phyloP scores from a whole-genome alignment of 1,139 yeast species.

The Kodamaea derodonti region DNA sequence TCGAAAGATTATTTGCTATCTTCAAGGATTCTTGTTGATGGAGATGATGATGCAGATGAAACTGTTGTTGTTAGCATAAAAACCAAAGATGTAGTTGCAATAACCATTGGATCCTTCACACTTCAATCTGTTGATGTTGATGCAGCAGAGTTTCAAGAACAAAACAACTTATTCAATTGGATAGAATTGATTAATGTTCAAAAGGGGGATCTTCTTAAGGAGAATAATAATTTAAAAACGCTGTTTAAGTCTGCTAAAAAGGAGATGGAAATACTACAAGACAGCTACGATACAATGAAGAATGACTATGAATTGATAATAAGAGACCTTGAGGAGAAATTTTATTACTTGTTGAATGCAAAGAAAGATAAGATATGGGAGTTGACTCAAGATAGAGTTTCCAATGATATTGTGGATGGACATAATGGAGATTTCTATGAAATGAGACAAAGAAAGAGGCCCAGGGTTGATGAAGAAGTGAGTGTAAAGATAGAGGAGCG shows the following conservation, averaged over 20 bases:
- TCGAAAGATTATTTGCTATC: neutral
- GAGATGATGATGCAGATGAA: constrained; percentile 9
- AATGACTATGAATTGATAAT: constrained; percentile 25
- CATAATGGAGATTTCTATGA: constrained; percentile 22
- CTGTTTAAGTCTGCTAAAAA: constrained; percentile 2
- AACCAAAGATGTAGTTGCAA: constrained; percentile 20
- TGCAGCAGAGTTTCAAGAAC: constrained; percentile 9
- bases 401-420: constrained; percentile 8
- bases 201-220: constrained; percentile 11
- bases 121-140: constrained; percentile 16
- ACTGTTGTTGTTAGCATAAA: constrained; percentile 16
- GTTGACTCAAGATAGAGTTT: constrained; percentile 16
- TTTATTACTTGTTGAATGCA: constrained; percentile 31
- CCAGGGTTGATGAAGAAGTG: neutral
- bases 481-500: neutral
- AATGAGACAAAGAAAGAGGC: constrained; percentile 10
- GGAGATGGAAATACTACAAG: constrained; percentile 13
- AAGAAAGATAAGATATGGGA: constrained; percentile 38
- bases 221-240: constrained; percentile 4
- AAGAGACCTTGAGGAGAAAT: constrained; percentile 33
- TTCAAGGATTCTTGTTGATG: neutral
- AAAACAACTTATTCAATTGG: constrained; percentile 27
- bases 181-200: constrained; percentile 19
- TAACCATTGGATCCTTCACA: constrained; percentile 22
- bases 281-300: constrained; percentile 16